Conservation (phyloP, 139 green algal species). For the Spirogloea muscicola region DNA sequence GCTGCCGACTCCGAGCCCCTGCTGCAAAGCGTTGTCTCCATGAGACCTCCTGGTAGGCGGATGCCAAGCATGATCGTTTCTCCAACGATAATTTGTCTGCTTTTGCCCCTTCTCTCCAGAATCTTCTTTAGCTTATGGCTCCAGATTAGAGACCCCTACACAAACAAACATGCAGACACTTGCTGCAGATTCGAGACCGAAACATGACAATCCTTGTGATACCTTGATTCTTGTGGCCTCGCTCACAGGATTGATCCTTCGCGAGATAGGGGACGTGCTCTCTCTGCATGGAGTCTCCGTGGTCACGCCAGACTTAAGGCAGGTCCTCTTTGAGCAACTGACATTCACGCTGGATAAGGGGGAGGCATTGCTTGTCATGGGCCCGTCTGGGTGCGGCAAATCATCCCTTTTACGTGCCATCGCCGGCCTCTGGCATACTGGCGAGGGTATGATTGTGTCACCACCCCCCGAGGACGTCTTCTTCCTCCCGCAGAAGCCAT, state of each 20-base stretch:
- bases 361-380: slow-evolving; percentile 68
- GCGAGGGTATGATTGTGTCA: slow-evolving; percentile 46
- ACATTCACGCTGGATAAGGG: slow-evolving; percentile 45
- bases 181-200: too few relatives aligned
- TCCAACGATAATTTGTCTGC: background rate
- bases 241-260: too few relatives aligned
- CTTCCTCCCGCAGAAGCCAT: slow-evolving; percentile 89
- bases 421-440: slow-evolving; percentile 52
- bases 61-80: background rate
- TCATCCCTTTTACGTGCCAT: slow-evolving; percentile 62
- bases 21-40: background rate
- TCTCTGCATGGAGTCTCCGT: slow-evolving; percentile 42
- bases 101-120: background rate
- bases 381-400: slow-evolving; percentile 67
- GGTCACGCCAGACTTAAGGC: slow-evolving; percentile 40
- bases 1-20: background rate
- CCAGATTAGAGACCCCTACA: too few relatives aligned
- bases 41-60: background rate
- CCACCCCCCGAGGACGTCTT: slow-evolving; percentile 54
- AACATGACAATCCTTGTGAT: too few relatives aligned
- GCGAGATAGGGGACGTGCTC: too few relatives aligned
- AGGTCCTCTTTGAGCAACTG: slow-evolving; percentile 28
- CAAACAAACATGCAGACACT: too few relatives aligned
- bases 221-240: too few relatives aligned
- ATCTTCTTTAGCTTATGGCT: background rate